A percentile compares a stretch with the other conserved stretches of the same genome.
Evolutionary conservation across 2,329 filamentous ascomycete species (phyloP).

Genomic region (Chaetomiaceae sp.): DNA sequence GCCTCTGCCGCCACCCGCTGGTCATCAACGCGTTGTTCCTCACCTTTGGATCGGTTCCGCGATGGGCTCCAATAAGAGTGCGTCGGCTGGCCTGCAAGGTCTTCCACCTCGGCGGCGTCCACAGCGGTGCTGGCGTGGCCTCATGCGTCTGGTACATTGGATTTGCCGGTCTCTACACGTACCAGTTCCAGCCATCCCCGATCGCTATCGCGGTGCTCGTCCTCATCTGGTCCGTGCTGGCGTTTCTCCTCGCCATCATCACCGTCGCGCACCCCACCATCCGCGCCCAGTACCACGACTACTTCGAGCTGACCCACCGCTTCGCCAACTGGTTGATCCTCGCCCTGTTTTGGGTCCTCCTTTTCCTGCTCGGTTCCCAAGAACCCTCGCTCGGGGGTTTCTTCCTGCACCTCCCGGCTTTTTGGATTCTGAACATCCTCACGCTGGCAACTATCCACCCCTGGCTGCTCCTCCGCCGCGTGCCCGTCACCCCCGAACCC

Average conservation of each 20-base stretch:
- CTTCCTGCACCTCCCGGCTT: slow-evolving; percentile 37
- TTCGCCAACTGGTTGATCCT: slow-evolving; percentile 68
- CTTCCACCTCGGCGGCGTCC: slow-evolving; percentile 49
- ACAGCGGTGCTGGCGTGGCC: slow-evolving; percentile 46
- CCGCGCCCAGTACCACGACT: slow-evolving; percentile 59
- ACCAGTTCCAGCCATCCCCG: slow-evolving; percentile 31
- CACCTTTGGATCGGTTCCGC: slow-evolving; percentile 39
- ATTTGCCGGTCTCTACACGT: slow-evolving; percentile 36
- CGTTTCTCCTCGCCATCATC: slow-evolving; percentile 57
- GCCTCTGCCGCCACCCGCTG: slow-evolving; percentile 49
- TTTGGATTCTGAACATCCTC: slow-evolving; percentile 56
- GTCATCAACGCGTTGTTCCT: slow-evolving; percentile 50
- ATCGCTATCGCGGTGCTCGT: slow-evolving; percentile 35
- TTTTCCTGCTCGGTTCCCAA: slow-evolving; percentile 32
- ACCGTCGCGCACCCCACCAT: slow-evolving; percentile 59
- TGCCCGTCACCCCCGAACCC: slow-evolving; percentile 49
- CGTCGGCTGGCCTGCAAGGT: slow-evolving; percentile 46
- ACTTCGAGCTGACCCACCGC: slow-evolving; percentile 67
- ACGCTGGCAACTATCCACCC: slow-evolving; percentile 55
- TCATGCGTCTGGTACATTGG: slow-evolving; percentile 47
- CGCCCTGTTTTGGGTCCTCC: slow-evolving; percentile 30
- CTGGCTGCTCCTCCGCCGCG: slow-evolving; percentile 57
- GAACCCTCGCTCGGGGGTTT: slow-evolving; percentile 27
- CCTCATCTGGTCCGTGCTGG: slow-evolving; percentile 51
- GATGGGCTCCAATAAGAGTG: slow-evolving; percentile 42